A percentile compares a stretch with the other conserved stretches of the same genome.
Conservation (phyloP, 176 grass and related monocot genomes). For the Ensete glaucum region DNA sequence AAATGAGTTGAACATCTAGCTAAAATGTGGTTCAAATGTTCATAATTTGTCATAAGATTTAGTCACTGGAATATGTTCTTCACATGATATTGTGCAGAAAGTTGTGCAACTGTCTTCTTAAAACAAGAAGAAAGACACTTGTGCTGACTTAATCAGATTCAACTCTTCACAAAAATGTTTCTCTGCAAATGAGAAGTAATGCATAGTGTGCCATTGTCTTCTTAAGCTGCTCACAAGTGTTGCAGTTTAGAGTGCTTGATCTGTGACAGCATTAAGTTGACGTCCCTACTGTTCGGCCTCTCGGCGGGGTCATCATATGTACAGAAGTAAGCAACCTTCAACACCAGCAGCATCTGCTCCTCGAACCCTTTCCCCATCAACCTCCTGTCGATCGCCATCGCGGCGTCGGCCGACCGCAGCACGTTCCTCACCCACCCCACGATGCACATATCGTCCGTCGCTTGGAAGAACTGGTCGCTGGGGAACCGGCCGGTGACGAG, state of each 20-base stretch:
- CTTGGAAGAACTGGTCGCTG: conserved; percentile 51
- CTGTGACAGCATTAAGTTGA: conserved; percentile 57
- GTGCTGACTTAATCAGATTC: too few species aligned
- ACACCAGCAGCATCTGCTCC: conserved; percentile 57
- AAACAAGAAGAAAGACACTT: too few species aligned
- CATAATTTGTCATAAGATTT: too few species aligned
- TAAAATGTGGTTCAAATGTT: too few species aligned
- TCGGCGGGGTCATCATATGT: conserved; percentile 45
- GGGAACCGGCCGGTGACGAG: conserved; percentile 75
- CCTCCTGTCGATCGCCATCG: conserved; percentile 33
- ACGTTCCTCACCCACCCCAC: conserved; percentile 51
- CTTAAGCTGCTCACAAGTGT: neutral
- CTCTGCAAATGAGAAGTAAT: too few species aligned
- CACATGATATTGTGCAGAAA: too few species aligned
- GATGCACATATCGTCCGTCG: conserved; percentile 45
- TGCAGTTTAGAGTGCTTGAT: conserved; percentile 14
- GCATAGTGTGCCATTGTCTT: too few species aligned
- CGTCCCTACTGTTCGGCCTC: conserved; percentile 53
- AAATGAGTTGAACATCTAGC: too few species aligned
- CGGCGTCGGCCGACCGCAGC: conserved; percentile 15
- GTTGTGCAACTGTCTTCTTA: too few species aligned
- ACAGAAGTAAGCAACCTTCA: conserved; percentile 70
- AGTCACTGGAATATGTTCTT: too few species aligned
- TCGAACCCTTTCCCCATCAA: conserved; percentile 38
- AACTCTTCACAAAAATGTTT: too few species aligned